phyloP scores from a whole-genome alignment of 2,329 filamentous ascomycete genomes.

The Septoria petroselini region DNA sequence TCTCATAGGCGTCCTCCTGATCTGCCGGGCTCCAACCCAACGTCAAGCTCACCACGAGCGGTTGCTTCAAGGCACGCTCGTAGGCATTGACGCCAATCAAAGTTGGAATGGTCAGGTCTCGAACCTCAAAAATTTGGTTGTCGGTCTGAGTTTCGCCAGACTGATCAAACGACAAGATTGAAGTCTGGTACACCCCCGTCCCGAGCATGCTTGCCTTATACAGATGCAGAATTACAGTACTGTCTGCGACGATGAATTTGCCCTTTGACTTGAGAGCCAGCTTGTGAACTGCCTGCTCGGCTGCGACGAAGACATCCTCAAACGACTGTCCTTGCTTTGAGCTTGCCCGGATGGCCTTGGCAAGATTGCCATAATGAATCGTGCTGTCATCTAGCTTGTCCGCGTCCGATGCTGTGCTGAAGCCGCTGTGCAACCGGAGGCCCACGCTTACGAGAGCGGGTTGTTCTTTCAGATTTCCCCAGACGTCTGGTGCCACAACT shows the following conservation, averaged over 20 bases:
- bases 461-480: slow-evolving; percentile 63
- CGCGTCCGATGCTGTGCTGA: slow-evolving; percentile 55
- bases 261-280: slow-evolving; percentile 31
- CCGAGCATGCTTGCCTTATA: slow-evolving; percentile 69
- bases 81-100: slow-evolving; percentile 71
- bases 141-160: slow-evolving; percentile 41
- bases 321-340: slow-evolving; percentile 21
- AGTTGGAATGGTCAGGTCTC: slow-evolving; percentile 61
- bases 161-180: slow-evolving; percentile 32
- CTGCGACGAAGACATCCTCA: slow-evolving; percentile 24
- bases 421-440: slow-evolving; percentile 54
- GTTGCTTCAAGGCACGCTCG: slow-evolving; percentile 63
- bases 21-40: slow-evolving; percentile 54
- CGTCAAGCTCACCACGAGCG: slow-evolving; percentile 61
- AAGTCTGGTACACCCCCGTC: slow-evolving; percentile 41
- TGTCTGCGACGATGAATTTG: slow-evolving; percentile 24
- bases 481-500: slow-evolving; percentile 62
- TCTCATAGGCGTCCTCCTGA: slow-evolving; percentile 2
- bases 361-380: slow-evolving; percentile 70
- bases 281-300: slow-evolving; percentile 23
- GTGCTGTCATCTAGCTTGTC: slow-evolving; percentile 67
- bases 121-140: slow-evolving; percentile 29
- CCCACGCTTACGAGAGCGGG: slow-evolving; percentile 60
- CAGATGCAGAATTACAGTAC: slow-evolving; percentile 47
- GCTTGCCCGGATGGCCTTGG: slow-evolving; percentile 55